These are phyloP conservation scores for Amaranthus hypochondriacus DNA, from an alignment of 148 eudicot genomes.

Conservation along the genomic window DNA sequence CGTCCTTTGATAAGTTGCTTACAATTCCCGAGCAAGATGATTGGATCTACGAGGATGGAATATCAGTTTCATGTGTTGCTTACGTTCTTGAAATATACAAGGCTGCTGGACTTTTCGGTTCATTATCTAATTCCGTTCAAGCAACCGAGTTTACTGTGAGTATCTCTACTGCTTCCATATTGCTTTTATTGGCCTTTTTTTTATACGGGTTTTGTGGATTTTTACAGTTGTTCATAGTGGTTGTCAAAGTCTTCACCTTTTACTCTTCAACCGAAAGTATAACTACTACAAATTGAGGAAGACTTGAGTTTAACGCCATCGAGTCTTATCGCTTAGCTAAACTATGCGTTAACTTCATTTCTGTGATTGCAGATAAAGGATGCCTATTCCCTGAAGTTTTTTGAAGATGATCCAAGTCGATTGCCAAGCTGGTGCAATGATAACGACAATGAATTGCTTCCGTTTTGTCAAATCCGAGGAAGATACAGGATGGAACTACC, in stretches of 20 bases:
- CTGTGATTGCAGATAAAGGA: constrained; percentile 72
- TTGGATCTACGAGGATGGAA: constrained; percentile 88
- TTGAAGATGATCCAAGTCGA: constrained; percentile 65
- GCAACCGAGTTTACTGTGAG: constrained; percentile 94
- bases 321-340: not conserved
- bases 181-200: not conserved
- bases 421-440: constrained; percentile 96
- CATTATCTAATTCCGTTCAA: constrained; percentile 61
- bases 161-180: not conserved
- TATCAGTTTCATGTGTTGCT: constrained; percentile 83
- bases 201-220: not conserved
- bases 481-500: constrained; percentile 92
- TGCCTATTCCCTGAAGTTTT: constrained; percentile 82
- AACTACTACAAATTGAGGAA: not conserved
- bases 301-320: not conserved
- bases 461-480: constrained; percentile 86
- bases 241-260: too few relatives aligned
- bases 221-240: too few relatives aligned
- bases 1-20: constrained; percentile 73
- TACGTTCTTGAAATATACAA: constrained; percentile 84
- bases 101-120: constrained; percentile 76
- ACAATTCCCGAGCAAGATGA: constrained; percentile 82
- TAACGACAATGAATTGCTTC: constrained; percentile 64
- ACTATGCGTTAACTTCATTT: not conserved
- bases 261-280: not conserved